These are phyloP conservation scores for Solidago caesia DNA, from an alignment of 129 eudicot species.

Conservation along the genomic window DNA sequence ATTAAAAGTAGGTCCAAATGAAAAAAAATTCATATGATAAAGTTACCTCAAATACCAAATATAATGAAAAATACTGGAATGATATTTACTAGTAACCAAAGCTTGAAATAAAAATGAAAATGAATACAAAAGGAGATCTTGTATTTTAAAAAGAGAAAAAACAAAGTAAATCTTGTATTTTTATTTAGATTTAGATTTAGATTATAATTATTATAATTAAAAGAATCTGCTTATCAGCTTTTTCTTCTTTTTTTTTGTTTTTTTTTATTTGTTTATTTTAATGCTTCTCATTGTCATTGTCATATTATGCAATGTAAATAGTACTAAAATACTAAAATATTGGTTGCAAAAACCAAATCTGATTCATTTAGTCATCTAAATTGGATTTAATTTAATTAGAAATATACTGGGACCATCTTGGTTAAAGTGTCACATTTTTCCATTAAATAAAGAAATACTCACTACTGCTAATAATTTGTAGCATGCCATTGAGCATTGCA, in stretches of 20 bases:
- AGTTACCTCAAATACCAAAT: no score
- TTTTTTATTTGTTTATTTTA: no score
- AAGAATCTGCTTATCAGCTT: not conserved
- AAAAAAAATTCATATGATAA: no score
- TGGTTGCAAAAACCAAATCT: not conserved
- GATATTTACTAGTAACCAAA: not conserved
- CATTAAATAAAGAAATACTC: not conserved
- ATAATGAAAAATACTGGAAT: no score
- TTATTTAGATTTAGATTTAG: no score
- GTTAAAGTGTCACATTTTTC: conserved; percentile 2
- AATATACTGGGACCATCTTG: conserved; percentile 1
- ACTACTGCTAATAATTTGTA: no score
- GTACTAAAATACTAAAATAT: not conserved
- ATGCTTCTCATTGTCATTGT: no score
- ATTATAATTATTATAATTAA: not conserved
- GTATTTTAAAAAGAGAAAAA: not conserved
- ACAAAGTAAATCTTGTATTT: no score
- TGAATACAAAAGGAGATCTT: not conserved
- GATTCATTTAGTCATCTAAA: not conserved
- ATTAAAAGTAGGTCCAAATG: not conserved
- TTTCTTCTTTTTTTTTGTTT: no score
- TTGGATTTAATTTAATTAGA: no score
- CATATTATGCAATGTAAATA: no score
- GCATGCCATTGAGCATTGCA: no score
- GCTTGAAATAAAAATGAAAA: not conserved